Conservation (phyloP, 2,329 filamentous ascomycete genomes). For the Elsinoe arachidis region DNA sequence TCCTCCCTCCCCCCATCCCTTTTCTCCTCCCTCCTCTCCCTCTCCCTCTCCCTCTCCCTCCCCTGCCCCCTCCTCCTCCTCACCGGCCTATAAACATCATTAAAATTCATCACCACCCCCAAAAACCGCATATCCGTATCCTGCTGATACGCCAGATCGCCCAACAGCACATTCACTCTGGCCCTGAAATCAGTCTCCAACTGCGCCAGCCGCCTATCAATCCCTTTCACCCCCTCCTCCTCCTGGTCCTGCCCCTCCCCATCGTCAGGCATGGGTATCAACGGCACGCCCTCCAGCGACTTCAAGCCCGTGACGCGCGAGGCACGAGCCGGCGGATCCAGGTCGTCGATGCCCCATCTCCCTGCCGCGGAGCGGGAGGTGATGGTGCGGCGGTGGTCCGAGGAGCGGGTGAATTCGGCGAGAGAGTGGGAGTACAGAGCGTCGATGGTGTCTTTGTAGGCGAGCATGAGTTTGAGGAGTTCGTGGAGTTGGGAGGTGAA, state of each 20-base stretch:
- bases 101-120: slow-evolving; percentile 98
- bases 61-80: slow-evolving; percentile 47
- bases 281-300: slow-evolving; percentile 15
- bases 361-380: slow-evolving; percentile 58
- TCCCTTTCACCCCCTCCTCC: slow-evolving; percentile 60
- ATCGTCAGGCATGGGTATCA: slow-evolving; percentile 32
- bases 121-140: slow-evolving; percentile 94
- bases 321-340: slow-evolving; percentile 24
- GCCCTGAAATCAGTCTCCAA: slow-evolving; percentile 69
- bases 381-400: slow-evolving; percentile 69
- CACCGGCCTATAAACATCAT: slow-evolving; percentile 82
- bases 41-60: slow-evolving; percentile 9
- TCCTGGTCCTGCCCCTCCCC: slow-evolving; percentile 39
- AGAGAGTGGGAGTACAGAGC: slow-evolving; percentile 91
- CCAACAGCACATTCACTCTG: slow-evolving; percentile 70
- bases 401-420: slow-evolving; percentile 84
- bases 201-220: slow-evolving; percentile 64
- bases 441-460: slow-evolving; percentile 87
- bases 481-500: slow-evolving; percentile 90
- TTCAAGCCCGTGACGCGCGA: slow-evolving; percentile 6
- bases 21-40: slow-evolving; percentile 17
- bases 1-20: not conserved
- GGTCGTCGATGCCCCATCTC: slow-evolving; percentile 55
- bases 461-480: slow-evolving; percentile 85
- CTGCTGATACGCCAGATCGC: slow-evolving; percentile 84